Evolutionary conservation across 192 early-diverging fungal species (phyloP).

Genomic region (Jimgerdemannia flammicorona): DNA sequence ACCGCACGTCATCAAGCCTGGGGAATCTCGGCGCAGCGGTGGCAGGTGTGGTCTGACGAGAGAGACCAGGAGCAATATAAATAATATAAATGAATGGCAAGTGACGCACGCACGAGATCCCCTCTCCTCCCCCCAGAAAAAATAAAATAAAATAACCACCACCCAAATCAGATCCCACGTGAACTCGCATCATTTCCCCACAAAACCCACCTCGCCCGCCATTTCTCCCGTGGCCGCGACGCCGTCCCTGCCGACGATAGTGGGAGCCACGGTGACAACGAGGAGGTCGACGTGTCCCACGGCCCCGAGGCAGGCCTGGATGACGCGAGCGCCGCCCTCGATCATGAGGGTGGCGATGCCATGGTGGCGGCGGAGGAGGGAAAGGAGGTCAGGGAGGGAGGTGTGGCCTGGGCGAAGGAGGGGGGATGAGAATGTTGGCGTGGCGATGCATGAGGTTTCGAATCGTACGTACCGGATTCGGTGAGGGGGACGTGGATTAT

Average conservation of each 20-base stretch:
- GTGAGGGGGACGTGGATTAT: conserved; percentile 28
- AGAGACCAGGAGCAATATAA: too few relatives aligned
- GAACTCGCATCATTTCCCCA: background rate
- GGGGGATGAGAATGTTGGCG: background rate
- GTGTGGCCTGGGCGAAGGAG: background rate
- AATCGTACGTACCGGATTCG: background rate
- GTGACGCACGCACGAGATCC: background rate
- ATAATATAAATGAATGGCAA: background rate
- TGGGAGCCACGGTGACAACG: conserved; percentile 72
- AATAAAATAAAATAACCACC: too few relatives aligned
- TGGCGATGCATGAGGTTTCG: background rate
- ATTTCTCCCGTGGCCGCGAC: conserved; percentile 37
- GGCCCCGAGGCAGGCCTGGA: conserved; percentile 55
- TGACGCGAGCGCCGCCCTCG: conserved; percentile 81
- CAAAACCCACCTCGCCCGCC: conserved; percentile 2
- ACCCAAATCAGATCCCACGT: background rate
- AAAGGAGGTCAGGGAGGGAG: background rate
- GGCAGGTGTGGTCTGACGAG: background rate
- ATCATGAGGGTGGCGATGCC: conserved; percentile 73
- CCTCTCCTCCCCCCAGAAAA: too few relatives aligned
- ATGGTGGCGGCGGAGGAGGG: background rate
- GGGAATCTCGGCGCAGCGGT: conserved; percentile 1
- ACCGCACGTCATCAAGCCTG: conserved; percentile 10
- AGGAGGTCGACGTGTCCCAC: conserved; percentile 37
- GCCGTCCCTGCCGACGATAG: conserved; percentile 59